Evolutionary conservation across 176 grass and related monocot genomes (phyloP).

Genomic region (Cenchrus americanus): DNA sequence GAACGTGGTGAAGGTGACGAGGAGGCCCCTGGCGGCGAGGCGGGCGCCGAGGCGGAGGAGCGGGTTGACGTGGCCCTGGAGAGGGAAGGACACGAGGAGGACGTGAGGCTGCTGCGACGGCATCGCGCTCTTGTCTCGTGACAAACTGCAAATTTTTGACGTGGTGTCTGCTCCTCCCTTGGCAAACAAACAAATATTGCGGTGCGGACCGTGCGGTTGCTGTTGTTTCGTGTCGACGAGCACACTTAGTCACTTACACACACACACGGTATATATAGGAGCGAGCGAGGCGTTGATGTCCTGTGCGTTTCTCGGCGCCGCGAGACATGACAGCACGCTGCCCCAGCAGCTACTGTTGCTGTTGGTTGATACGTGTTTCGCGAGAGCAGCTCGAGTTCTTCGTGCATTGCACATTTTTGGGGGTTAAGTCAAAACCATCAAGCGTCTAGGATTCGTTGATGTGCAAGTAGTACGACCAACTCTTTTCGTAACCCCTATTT

Average conservation of each 20-base stretch:
- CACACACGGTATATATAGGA: not conserved
- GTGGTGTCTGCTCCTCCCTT: not conserved
- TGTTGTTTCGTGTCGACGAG: not conserved
- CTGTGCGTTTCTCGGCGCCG: not conserved
- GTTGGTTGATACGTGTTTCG: not conserved
- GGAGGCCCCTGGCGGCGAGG: conserved; percentile 53
- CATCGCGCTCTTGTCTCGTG: not conserved
- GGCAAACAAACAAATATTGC: not conserved
- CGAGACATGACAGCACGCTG: not conserved
- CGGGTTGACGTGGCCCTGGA: conserved; percentile 69
- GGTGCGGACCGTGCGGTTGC: not conserved
- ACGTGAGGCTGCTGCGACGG: conserved; percentile 39
- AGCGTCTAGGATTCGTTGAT: not conserved
- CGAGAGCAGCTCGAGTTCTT: not conserved
- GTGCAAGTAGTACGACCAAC: not conserved
- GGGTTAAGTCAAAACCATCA: not conserved
- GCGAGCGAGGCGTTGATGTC: not conserved
- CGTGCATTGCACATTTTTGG: not conserved
- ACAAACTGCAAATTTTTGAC: not conserved
- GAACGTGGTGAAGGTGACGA: conserved; percentile 68
- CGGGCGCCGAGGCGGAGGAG: conserved; percentile 53
- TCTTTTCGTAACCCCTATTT: not conserved
- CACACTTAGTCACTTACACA: no score
- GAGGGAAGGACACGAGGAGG: conserved; percentile 61
- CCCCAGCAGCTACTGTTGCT: not conserved